Base-by-base conservation (phyloP, 208 protist genomes). In the Acanthamoeba polyphaga region DNA sequence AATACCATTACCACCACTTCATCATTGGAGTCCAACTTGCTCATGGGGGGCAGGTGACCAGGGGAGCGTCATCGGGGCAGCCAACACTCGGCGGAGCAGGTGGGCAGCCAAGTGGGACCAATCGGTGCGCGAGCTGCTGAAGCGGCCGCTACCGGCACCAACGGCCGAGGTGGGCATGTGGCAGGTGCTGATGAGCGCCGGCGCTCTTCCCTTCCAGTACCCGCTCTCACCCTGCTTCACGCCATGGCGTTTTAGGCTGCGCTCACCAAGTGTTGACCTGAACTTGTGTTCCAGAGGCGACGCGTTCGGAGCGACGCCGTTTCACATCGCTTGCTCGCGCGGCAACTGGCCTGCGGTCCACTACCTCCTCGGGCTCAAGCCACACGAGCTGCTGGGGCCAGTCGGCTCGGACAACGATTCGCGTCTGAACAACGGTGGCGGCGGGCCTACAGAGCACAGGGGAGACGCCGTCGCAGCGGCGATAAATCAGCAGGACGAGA, bases 281-380 rank as follows among this genome's bases (percentile, higher is more conserved):
- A 15, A 6, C 55, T 8, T 22, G 55, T 60, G 17, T 12, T 58
- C 13, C 7, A 89, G 80, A n/a, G n/a, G 29, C 9, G 53, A 89
- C 17, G 27, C 27, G 34, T 9, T 17, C 3, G 80, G 80, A 43
- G 51, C 22, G 8, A 89, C 80, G 24, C 51, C 80, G 32, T 89
- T 89, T n/a, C 80, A 89, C 80, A 66, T 89, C 29, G 80, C 80
- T 0, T 89, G 80, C 80, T n/a, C 80, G 29, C 46, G 53, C 46
- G 80, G 80, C 80, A 89, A 89, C 53, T 89, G 80, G 80, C 80
- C 80, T 27, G 80, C 22, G 0, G 80, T 89, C 1, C 22, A 68
- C 22, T 15, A 53, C 19, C 38, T 82, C 22, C 72, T 82, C 38
- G 34, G 51, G 38, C 19, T 29, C 29, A 78, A 78, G 29, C 27